Conservation (phyloP, 2,329 filamentous ascomycete species). For the Clonostachys sp. region DNA sequence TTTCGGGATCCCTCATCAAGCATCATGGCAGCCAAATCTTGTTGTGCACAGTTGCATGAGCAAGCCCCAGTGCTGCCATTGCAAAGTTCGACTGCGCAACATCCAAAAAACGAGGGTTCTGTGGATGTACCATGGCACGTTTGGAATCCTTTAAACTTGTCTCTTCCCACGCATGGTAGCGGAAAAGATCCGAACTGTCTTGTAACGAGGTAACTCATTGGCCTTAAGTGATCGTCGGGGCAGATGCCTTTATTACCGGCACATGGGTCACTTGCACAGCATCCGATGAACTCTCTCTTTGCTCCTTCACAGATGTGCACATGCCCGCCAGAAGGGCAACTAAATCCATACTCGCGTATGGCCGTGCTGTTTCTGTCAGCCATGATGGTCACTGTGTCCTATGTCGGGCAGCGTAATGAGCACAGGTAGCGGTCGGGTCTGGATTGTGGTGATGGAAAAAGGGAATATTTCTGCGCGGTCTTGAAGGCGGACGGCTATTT, state of each 20-base stretch:
- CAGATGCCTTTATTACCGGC: conserved; percentile 19
- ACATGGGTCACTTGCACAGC: conserved; percentile 29
- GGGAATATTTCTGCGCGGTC: no score
- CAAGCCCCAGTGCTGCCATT: no score
- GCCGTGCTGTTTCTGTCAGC: no score
- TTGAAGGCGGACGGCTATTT: no score
- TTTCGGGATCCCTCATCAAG: no score
- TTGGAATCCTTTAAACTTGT: no score
- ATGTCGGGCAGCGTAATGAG: no score
- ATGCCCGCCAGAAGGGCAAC: conserved; percentile 19
- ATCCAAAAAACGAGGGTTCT: background rate
- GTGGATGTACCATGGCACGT: background rate
- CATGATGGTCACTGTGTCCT: no score
- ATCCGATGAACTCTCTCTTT: conserved; percentile 28
- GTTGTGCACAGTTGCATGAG: background rate
- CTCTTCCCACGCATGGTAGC: background rate
- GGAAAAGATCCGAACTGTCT: conserved; percentile 1
- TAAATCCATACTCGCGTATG: no score
- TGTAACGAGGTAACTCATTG: conserved; percentile 13
- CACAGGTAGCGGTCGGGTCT: no score
- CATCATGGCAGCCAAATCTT: background rate
- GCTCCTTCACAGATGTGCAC: conserved; percentile 28
- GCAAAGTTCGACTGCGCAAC: no score
- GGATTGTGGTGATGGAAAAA: no score
- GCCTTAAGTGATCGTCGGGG: conserved; percentile 14